phyloP scores from a whole-genome alignment of 2,329 filamentous ascomycete genomes.

The Ophiognomonia clavigignenti-juglandacearum region DNA sequence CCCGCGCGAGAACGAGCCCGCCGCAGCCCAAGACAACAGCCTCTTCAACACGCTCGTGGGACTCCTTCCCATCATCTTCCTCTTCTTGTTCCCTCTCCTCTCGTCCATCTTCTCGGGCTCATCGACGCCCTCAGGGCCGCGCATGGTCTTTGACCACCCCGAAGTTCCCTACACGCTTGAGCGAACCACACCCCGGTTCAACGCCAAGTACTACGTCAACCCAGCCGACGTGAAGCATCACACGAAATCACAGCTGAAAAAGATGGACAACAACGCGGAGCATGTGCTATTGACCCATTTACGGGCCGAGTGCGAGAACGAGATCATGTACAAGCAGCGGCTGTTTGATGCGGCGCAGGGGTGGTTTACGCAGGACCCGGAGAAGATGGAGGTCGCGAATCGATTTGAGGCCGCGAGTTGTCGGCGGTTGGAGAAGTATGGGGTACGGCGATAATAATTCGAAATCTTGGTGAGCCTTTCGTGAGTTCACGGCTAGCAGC shows the following conservation, averaged over 20 bases:
- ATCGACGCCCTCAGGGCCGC: slow-evolving; percentile 53
- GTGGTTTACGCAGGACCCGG: slow-evolving; percentile 79
- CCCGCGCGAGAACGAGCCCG: slow-evolving; percentile 58
- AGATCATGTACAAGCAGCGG: slow-evolving; percentile 60
- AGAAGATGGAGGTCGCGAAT: slow-evolving; percentile 69
- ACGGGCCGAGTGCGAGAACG: slow-evolving; percentile 67
- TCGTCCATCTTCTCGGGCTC: slow-evolving; percentile 69
- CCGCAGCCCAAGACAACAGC: slow-evolving; percentile 41
- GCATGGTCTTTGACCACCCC: slow-evolving; percentile 70
- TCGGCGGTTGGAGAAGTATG: slow-evolving; percentile 42
- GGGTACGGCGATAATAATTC: slow-evolving; percentile 13
- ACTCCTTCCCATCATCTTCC: slow-evolving; percentile 79
- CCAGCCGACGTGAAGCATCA: slow-evolving; percentile 71
- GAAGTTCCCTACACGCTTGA: slow-evolving; percentile 67
- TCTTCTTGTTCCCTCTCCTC: slow-evolving; percentile 81
- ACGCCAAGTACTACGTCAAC: slow-evolving; percentile 81
- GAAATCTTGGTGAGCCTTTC: too few relatives aligned
- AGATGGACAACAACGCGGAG: slow-evolving; percentile 77
- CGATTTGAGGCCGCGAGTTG: slow-evolving; percentile 49
- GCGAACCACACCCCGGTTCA: slow-evolving; percentile 65
- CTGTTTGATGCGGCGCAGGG: slow-evolving; percentile 75
- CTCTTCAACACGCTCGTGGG: slow-evolving; percentile 59
- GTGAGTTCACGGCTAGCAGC: too few relatives aligned
- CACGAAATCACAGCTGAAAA: slow-evolving; percentile 61
- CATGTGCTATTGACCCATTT: slow-evolving; percentile 64